These are phyloP conservation scores for Passalora sequoiae DNA, from an alignment of 2,329 filamentous ascomycete genomes.

Conservation along the genomic window DNA sequence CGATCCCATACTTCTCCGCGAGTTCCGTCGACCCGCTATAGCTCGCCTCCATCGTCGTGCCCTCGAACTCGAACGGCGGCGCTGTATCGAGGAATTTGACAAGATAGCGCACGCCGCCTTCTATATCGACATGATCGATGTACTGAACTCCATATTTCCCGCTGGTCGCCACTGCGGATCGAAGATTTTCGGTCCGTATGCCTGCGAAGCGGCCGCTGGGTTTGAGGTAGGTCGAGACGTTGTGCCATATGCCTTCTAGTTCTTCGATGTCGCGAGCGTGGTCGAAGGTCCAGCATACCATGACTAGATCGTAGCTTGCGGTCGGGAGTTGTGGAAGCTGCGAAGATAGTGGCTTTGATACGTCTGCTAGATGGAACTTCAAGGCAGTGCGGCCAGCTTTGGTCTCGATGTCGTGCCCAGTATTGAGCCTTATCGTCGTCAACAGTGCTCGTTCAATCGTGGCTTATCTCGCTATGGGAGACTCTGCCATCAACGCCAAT, in stretches of 20 bases:
- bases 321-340: conserved; percentile 8
- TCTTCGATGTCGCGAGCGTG: conserved; percentile 11
- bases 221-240: conserved; percentile 14
- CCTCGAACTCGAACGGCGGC: conserved; percentile 15
- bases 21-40: conserved; percentile 11
- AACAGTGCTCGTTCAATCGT: too few relatives aligned
- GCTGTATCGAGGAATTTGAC: conserved; percentile 6
- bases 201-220: conserved; percentile 15
- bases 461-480: neutral
- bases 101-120: conserved; percentile 13
- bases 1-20: conserved; percentile 10
- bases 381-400: too few relatives aligned
- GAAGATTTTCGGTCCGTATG: conserved; percentile 7
- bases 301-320: conserved; percentile 18
- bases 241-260: conserved; percentile 14
- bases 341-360: conserved; percentile 10
- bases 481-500: neutral
- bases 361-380: too few relatives aligned
- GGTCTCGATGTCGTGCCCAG: too few relatives aligned
- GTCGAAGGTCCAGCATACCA: conserved; percentile 18
- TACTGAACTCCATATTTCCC: conserved; percentile 18
- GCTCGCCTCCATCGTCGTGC: conserved; percentile 8
- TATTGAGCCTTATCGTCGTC: too few relatives aligned
- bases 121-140: conserved; percentile 8
- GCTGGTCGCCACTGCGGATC: neutral